Base-by-base conservation (phyloP, 108 stramenopile genomes). In the Nitzschia palea region DNA sequence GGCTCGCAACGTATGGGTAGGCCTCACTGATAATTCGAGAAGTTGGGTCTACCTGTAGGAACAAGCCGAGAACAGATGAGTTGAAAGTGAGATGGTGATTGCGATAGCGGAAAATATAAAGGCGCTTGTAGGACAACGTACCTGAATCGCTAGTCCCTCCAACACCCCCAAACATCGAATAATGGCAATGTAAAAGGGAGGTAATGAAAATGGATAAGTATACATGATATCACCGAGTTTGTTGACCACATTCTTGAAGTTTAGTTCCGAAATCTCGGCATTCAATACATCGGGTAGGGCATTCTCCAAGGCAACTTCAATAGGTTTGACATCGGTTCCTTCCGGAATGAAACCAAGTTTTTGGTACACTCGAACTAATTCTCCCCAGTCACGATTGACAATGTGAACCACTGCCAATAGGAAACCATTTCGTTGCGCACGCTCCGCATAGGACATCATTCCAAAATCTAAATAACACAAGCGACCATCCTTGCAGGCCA, bases 191-290 rank as follows among this genome's bases (percentile, higher is more conserved):
- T 98, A 98, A 69, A 97, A 98, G 18, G 97, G 97, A 48, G 97
- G 97, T 22, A 98, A 70, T 1, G 86, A 87, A 74, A 98, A 98
- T 35, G 97, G 97, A 80, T 88, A 98, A 0, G 84, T 95, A 80
- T 98, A 98, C 86, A 98, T 91, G 65, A 98, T 96, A 57, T 98
- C 97, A 14, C 97, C 97, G 28, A 98, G 85, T 62, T 95, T 89
- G 62, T 87, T 88, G 58, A 97, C 81, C 18, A 98, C 93, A 79
- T 97, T 97, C 79, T 96, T 97, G 76, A 98, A 94, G 74, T 98
- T 98, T 50, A 98, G 74, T 69, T 98, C 97, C 28, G 79, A 81
- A 23, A 98, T 95, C 42, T 95, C 86, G 5, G 95, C 78, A 63
- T 93, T 94, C 57, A 98, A 65, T 1, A 96, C 97, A 81, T 98